phyloP scores from a whole-genome alignment of 805 yeast species.

The Metschnikowia dekortorum region DNA sequence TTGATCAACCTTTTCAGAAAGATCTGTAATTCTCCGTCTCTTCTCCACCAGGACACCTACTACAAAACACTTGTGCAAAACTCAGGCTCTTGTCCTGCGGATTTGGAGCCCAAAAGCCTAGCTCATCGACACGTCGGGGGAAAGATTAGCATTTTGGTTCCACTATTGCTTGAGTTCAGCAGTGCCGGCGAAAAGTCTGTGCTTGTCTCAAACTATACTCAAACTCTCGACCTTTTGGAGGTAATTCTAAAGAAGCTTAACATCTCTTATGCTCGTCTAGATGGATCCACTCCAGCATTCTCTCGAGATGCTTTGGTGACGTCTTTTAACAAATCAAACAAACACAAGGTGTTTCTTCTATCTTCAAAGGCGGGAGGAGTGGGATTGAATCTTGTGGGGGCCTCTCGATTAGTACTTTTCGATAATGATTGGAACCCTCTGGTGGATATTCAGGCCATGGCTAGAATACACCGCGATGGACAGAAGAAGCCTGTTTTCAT shows the following conservation, averaged over 20 bases:
- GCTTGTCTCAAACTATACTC: constrained; percentile 81
- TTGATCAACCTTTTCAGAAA: constrained; percentile 74
- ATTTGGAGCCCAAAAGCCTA: constrained; percentile 17
- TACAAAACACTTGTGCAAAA: constrained; percentile 6
- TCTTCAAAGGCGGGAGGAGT: constrained; percentile 94
- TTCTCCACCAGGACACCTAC: constrained; percentile 48
- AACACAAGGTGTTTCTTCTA: constrained; percentile 56
- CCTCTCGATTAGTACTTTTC: constrained; percentile 74
- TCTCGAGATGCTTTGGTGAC: constrained; percentile 63
- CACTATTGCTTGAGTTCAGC: constrained; percentile 49
- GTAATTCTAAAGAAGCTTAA: constrained; percentile 45
- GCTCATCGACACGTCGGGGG: constrained; percentile 36
- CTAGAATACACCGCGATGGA: constrained; percentile 92
- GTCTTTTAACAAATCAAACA: constrained; percentile 53
- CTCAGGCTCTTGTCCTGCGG: constrained; percentile 1
- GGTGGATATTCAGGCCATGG: constrained; percentile 90
- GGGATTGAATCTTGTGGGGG: constrained; percentile 88
- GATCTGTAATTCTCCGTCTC: constrained; percentile 75
- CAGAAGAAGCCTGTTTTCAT: constrained; percentile 74
- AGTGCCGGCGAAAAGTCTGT: constrained; percentile 66
- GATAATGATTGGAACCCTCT: constrained; percentile 99
- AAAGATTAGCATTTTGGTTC: constrained; percentile 58
- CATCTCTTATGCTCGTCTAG: constrained; percentile 59
- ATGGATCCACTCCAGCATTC: constrained; percentile 75
- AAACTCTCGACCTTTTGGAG: constrained; percentile 77